Base-by-base conservation (phyloP, 345 rosid species). In the Eucalyptus cloeziana region DNA sequence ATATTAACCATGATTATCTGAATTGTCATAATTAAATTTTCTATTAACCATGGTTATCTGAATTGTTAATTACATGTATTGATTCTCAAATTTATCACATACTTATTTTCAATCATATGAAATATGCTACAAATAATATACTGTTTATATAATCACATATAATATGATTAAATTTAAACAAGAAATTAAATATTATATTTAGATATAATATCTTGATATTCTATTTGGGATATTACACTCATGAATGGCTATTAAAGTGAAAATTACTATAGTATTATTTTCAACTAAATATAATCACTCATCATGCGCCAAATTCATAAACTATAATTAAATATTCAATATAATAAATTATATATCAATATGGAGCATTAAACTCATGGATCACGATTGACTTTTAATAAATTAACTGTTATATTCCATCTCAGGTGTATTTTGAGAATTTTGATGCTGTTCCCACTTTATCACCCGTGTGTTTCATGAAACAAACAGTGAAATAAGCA, bases 21-120 rank as follows among this genome's bases (percentile, higher is more conserved):
- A 58, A 58, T 58, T 58, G 27, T 58, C 64, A 58, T 58, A 58
- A 58, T 58, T 58, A 58, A 25, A 58, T 2, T 22, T 58, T 58
- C 10, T 24, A 25, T 24, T 11, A 12, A 12, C n/a, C n/a, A 27
- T 12, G 69, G 13, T 27, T 27, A 25, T 27, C 15, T 0, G 0
- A 60, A 60, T 60, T 60, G 15, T 27, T 60, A 25, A 60, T 60
- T 27, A 1, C 31, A 60, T 27, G 69, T 27, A 30, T 25, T 13
- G 15, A 13, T 60, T 27, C 69, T 60, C 69, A 60, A 60, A 27
- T 56, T 56, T 56, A 56, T 56, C 6, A 22, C 69, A 60, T 60
- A 27, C 69, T 60, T 27, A 11, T 60, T 60, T 56, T 56, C 30
- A 22, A 24, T 56, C 30, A 56, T 56, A 56, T 24, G 3, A 56